These are phyloP conservation scores for Diplodia seriata DNA, from an alignment of 2,329 filamentous ascomycete species.

Conservation along the genomic window DNA sequence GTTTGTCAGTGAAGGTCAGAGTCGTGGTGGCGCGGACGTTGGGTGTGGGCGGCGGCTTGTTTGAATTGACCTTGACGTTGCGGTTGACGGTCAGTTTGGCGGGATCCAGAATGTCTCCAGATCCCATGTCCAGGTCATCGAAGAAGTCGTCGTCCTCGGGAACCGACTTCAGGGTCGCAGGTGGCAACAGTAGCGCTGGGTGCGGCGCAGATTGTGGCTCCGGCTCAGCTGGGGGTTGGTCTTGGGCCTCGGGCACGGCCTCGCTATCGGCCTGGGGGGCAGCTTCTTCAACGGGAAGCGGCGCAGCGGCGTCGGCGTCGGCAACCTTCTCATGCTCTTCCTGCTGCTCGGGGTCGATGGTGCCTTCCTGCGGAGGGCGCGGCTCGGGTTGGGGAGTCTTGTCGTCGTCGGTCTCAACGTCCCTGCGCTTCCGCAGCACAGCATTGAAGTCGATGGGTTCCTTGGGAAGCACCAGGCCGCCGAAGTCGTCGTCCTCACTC, in stretches of 20 bases:
- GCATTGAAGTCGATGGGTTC: conserved; percentile 85
- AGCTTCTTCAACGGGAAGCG: conserved; percentile 36
- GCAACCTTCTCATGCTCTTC: conserved; percentile 33
- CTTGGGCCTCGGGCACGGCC: conserved; percentile 3
- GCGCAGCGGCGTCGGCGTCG: conserved; percentile 34
- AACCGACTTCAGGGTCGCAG: conserved; percentile 35
- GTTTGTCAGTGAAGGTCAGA: conserved; percentile 87
- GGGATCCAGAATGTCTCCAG: conserved; percentile 80
- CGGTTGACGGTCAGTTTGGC: conserved; percentile 85
- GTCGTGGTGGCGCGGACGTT: conserved; percentile 79
- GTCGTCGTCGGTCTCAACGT: conserved; percentile 46
- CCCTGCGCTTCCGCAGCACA: conserved; percentile 75
- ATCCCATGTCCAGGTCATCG: conserved; percentile 83
- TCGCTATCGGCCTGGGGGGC: conserved; percentile 33
- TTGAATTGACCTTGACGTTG: conserved; percentile 85
- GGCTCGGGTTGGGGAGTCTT: conserved; percentile 30
- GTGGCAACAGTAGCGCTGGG: conserved; percentile 13
- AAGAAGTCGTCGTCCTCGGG: conserved; percentile 76
- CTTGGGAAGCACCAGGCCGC: conserved; percentile 83
- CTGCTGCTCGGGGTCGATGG: neutral
- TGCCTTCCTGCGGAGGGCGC: conserved; percentile 4
- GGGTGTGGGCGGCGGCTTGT: conserved; percentile 64
- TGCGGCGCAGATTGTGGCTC: conserved; percentile 26
- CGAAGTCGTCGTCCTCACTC: conserved; percentile 91
- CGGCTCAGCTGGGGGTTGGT: conserved; percentile 30